Evolutionary conservation across 2,329 filamentous ascomycete genomes (phyloP).

Genomic region (Trichoderma citrinoviride): DNA sequence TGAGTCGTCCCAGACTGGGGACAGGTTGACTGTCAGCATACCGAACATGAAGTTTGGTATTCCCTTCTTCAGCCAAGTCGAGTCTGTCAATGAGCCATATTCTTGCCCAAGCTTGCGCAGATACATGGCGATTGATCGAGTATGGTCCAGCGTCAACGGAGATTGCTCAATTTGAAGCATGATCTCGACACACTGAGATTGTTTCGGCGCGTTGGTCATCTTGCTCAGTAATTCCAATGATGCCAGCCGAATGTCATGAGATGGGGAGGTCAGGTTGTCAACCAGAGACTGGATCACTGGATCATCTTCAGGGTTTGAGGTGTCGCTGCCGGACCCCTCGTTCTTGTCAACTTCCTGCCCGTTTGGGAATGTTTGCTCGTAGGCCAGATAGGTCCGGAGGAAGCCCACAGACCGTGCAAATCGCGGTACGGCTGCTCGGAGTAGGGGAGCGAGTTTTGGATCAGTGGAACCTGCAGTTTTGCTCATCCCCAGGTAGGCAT

Average conservation of each 20-base stretch:
- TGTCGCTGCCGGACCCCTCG: conserved; percentile 43
- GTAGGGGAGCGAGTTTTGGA: conserved; percentile 58
- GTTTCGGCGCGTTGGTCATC: conserved; percentile 41
- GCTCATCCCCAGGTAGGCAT: conserved; percentile 66
- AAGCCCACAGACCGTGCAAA: conserved; percentile 67
- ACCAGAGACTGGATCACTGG: conserved; percentile 64
- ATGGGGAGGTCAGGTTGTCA: conserved; percentile 70
- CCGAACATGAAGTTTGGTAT: conserved; percentile 86
- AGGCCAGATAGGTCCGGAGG: conserved; percentile 59
- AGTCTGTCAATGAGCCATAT: conserved; percentile 59
- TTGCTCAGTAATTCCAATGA: conserved; percentile 70
- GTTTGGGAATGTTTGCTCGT: conserved; percentile 42
- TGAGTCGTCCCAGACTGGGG: conserved; percentile 84
- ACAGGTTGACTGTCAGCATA: conserved; percentile 78
- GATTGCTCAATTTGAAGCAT: conserved; percentile 81
- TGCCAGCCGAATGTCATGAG: conserved; percentile 68
- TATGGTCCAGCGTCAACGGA: conserved; percentile 71
- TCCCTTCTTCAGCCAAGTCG: conserved; percentile 66
- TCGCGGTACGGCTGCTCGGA: conserved; percentile 63
- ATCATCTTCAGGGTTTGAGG: conserved; percentile 50
- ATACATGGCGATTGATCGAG: conserved; percentile 77
- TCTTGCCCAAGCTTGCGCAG: conserved; percentile 70
- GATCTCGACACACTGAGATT: conserved; percentile 37
- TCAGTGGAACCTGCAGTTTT: conserved; percentile 58
- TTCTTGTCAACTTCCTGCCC: conserved; percentile 26